Evolutionary conservation across 257 asterid species (phyloP).

Genomic region (Lavandula angustifolia): DNA sequence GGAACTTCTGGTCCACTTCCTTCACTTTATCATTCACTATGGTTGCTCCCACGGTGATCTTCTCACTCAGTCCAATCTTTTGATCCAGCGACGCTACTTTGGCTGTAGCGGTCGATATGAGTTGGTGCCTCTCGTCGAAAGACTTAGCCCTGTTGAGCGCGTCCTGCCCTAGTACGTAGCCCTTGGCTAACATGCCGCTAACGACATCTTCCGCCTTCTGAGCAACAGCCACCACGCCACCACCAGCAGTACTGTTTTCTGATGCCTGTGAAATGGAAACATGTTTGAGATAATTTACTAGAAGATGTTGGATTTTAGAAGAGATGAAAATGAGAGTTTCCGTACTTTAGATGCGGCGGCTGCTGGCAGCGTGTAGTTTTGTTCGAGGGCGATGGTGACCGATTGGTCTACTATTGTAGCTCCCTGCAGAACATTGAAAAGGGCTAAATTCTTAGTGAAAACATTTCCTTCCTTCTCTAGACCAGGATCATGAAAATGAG

Average conservation of each 20-base stretch:
- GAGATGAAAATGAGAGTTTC: not conserved
- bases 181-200: slow-evolving; percentile 69
- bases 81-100: slow-evolving; percentile 63
- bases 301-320: slow-evolving; percentile 2
- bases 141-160: slow-evolving; percentile 62
- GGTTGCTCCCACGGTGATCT: slow-evolving; percentile 52
- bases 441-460: not conserved
- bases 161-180: slow-evolving; percentile 63
- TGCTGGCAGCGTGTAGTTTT: slow-evolving; percentile 49
- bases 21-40: slow-evolving; percentile 60
- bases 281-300: slow-evolving; percentile 6
- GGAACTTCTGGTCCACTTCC: slow-evolving; percentile 66
- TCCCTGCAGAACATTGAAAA: slow-evolving; percentile 45
- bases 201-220: slow-evolving; percentile 69
- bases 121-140: slow-evolving; percentile 64
- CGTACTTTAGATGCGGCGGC: slow-evolving; percentile 42
- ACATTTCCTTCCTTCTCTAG: not conserved
- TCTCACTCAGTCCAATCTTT: slow-evolving; percentile 65
- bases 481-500: not conserved
- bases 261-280: slow-evolving; percentile 41
- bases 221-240: slow-evolving; percentile 43
- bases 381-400: slow-evolving; percentile 46
- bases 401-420: slow-evolving; percentile 69
- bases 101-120: slow-evolving; percentile 62
- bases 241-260: slow-evolving; percentile 34